These are phyloP conservation scores for Neonothopanus nambi DNA, from an alignment of 1,284 basidiomycete genomes.

Conservation along the genomic window DNA sequence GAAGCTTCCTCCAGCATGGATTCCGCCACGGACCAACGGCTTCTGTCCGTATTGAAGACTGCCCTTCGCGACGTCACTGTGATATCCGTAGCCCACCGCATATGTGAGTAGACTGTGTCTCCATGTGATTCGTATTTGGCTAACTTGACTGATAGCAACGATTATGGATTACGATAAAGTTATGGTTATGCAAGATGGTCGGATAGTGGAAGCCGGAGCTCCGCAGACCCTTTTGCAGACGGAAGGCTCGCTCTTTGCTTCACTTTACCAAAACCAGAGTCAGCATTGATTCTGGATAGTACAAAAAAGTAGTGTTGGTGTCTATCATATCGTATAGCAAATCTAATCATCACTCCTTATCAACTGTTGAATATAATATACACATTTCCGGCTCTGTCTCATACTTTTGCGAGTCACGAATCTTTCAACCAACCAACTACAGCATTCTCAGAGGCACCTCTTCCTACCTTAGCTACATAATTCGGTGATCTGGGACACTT, in stretches of 20 bases:
- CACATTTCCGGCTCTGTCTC: no score
- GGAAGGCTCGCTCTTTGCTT: slow-evolving; percentile 3
- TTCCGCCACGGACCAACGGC: background rate
- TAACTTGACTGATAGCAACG: slow-evolving; percentile 7
- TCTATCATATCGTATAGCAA: no score
- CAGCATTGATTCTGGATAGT: background rate
- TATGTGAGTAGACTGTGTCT: slow-evolving; percentile 11
- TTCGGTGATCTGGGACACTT: no score
- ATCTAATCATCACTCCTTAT: no score
- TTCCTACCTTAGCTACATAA: no score
- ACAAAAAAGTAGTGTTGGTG: no score
- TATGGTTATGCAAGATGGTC: background rate
- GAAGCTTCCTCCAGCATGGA: slow-evolving; percentile 5
- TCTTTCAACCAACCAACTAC: no score
- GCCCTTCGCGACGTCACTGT: slow-evolving; percentile 1
- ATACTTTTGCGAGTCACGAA: no score
- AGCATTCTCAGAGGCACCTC: no score
- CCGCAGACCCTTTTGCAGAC: background rate
- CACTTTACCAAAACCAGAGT: slow-evolving; percentile 3
- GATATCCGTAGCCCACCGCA: slow-evolving; percentile 3
- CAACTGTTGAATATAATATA: no score
- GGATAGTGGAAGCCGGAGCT: slow-evolving; percentile 1
- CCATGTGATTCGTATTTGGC: background rate
- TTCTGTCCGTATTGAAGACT: background rate
- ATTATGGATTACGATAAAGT: slow-evolving; percentile 4